Evolutionary conservation across 345 rosid genomes (phyloP).

Genomic region (Rhodomyrtus tomentosa): DNA sequence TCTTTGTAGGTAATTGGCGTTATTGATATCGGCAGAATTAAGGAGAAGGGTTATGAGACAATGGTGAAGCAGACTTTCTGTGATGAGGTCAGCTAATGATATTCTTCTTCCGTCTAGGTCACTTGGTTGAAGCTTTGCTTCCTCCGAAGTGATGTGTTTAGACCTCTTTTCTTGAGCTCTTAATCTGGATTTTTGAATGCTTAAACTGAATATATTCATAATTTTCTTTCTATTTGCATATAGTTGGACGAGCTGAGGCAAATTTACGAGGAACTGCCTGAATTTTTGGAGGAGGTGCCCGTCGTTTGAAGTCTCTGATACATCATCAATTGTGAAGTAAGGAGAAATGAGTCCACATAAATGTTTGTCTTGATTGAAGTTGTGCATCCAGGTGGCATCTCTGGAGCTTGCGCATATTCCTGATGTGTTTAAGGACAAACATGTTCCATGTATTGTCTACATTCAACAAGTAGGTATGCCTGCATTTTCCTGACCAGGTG

Average conservation of each 20-base stretch:
- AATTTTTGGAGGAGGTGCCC: slow-evolving; percentile 73
- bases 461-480: slow-evolving; percentile 83
- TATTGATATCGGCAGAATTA: slow-evolving; percentile 69
- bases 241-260: slow-evolving; percentile 95
- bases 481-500: slow-evolving; percentile 6
- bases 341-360: slow-evolving; percentile 1
- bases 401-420: slow-evolving; percentile 66
- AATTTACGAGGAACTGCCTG: slow-evolving; percentile 89
- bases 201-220: not conserved
- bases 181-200: not conserved
- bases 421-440: slow-evolving; percentile 33
- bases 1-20: slow-evolving; percentile 72
- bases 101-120: not conserved
- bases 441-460: slow-evolving; percentile 61
- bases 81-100: slow-evolving; percentile 54
- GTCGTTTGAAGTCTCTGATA: slow-evolving; percentile 2
- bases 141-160: not conserved
- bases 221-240: not conserved
- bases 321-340: not conserved
- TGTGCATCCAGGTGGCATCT: slow-evolving; percentile 50
- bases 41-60: slow-evolving; percentile 79
- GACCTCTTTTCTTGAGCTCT: not conserved
- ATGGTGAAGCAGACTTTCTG: slow-evolving; percentile 86
- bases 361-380: slow-evolving; percentile 3
- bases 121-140: not conserved